These are phyloP conservation scores for Volvox carteri DNA, from an alignment of 163 green algal genomes.

Conservation along the genomic window DNA sequence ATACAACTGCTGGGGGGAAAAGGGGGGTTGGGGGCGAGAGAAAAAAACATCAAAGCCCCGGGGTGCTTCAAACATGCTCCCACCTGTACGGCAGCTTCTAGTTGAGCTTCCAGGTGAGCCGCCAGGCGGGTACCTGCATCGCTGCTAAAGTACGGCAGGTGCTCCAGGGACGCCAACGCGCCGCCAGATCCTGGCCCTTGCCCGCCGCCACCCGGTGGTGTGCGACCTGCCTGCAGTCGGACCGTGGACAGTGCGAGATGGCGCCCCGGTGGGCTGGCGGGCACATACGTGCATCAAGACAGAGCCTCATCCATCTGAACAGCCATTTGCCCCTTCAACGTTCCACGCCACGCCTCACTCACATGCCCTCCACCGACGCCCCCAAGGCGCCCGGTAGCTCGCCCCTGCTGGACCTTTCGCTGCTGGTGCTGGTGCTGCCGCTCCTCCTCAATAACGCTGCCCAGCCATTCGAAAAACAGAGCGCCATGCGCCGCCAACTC, in stretches of 20 bases:
- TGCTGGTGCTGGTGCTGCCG: background rate
- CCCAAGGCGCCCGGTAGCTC: background rate
- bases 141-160: slow-evolving; percentile 11
- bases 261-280: too few species aligned
- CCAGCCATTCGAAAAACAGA: slow-evolving; percentile 50
- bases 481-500: slow-evolving; percentile 44
- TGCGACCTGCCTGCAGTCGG: background rate
- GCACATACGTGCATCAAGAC: too few species aligned
- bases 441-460: slow-evolving; percentile 48
- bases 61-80: too few species aligned
- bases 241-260: too few species aligned
- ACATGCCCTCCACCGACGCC: background rate
- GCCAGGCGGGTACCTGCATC: background rate
- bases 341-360: too few species aligned
- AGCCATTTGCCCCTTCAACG: too few species aligned
- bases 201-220: background rate
- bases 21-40: too few species aligned
- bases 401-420: background rate
- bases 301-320: too few species aligned
- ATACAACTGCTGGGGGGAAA: too few species aligned
- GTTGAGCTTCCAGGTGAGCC: slow-evolving; percentile 10
- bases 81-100: slow-evolving; percentile 32
- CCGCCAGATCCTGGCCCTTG: background rate
- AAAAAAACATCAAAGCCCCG: too few species aligned
- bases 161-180: slow-evolving; percentile 17